Evolutionary conservation across 164 flowering plant genomes (phyloP), one percentile per base, ranked within the genome.

Genomic region (Nymphaea colorata): DNA sequence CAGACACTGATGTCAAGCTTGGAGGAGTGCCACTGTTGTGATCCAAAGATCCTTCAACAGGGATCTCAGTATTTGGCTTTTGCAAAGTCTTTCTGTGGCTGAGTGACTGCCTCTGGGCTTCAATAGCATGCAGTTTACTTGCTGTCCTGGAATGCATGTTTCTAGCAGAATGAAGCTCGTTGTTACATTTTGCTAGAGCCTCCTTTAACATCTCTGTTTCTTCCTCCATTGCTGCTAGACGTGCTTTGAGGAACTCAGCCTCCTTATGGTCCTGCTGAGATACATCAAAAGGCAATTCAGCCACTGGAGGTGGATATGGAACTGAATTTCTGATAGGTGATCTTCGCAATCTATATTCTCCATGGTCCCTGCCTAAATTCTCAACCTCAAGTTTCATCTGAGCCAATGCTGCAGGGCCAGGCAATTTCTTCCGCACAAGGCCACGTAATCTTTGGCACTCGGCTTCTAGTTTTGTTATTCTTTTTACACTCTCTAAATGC

Each of bases 351-450:
- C 86, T 82, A 62, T 76, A 64, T 42, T 90, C 98, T 64, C 83
- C 90, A 77, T 83, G 82, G 69, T 92, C 98, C 67, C 93, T 77
- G 64, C 97, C 97, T 69, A 92, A 75, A 71, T 59, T 87, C 70
- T 90, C 98, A 73, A 92, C 96, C 79, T 95, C 99, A 42, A 87
- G 74, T 83, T 88, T 95, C 99, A 95, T 95, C 73, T 95, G 99
- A 16, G 98, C 97, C 64, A 95, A 69, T 62, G 99, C 97, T 72
- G 98, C 99, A 68, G 99, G 97, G 53, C 99, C 97, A 42, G 99
- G 99, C 78, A 95, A 75, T 82, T 91, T 95, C 81, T 92, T 95
- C 68, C 96, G 76, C 62, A 95, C 99, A 77, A 95, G 94, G 41
- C 91, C 89, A 51, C 99, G 93, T 65, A 95, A 76, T 72, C 98